Percentiles rank a stretch among this genome's conserved stretches.
These are phyloP conservation scores for Chrysosporium queenslandicum DNA, from an alignment of 2,329 filamentous ascomycete species.

Conservation along the genomic window DNA sequence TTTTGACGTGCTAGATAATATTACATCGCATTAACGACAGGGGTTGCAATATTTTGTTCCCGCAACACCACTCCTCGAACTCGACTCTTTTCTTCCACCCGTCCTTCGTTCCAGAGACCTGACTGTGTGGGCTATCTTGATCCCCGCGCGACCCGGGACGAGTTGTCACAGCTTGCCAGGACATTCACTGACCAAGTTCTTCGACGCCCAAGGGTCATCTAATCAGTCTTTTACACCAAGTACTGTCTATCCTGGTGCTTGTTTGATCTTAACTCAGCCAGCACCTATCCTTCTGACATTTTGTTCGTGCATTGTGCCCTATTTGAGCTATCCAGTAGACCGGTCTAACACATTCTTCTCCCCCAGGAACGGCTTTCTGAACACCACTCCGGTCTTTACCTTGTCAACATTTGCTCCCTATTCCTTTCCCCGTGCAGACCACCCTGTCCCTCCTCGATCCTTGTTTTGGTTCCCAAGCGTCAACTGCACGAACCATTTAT, in stretches of 20 bases:
- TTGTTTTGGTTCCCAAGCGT: slow-evolving; percentile 1
- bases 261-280: too few relatives aligned
- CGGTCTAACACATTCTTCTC: slow-evolving; percentile 1
- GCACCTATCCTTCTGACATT: too few relatives aligned
- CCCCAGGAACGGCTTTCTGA: not conserved
- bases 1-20: not conserved
- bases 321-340: not conserved
- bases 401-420: not conserved
- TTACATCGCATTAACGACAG: not conserved
- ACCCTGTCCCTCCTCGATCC: not conserved
- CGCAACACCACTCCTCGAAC: not conserved
- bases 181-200: too few relatives aligned
- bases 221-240: too few relatives aligned
- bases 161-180: too few relatives aligned
- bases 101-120: not conserved
- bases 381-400: not conserved
- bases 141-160: too few relatives aligned
- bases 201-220: too few relatives aligned
- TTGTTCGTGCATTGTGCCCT: not conserved
- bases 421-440: not conserved
- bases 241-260: too few relatives aligned
- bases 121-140: too few relatives aligned
- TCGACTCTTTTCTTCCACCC: not conserved
- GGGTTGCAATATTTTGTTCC: not conserved
- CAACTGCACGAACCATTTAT: not conserved